Base-by-base conservation (phyloP, 108 stramenopile genomes). In the Nitzschia sp. region DNA sequence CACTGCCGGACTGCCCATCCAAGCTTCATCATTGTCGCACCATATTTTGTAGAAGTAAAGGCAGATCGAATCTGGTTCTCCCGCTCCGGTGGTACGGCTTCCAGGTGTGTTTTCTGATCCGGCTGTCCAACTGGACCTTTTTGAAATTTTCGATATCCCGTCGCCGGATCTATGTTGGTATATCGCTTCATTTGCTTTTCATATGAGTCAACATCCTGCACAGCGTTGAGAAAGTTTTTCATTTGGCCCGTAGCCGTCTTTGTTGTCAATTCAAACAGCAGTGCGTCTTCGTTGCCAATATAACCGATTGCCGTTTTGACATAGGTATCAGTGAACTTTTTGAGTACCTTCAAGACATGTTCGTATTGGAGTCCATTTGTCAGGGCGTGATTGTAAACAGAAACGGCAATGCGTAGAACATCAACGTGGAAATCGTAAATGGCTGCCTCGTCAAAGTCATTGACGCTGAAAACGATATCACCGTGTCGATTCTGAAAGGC, bases 361-460 rank as follows among this genome's bases (percentile, higher is more conserved):
- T 74, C 55, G 1, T 56, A 38, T 3, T 15, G 45, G 8, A 88
- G 45, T 46, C 77, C 82, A 59, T 85, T 82, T 1, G 84, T 80
- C 18, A 75, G 56, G 3, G 81, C 86, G 63, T 85, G 84, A 63
- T 56, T 75, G 57, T 70, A 78, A 35, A 85, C 74, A 18, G 80
- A 81, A 0, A 88, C 87, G 11, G 83, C 82, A 34, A 83, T 69
- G 1, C 87, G 82, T 19, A 85, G 46, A 3, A 88, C 82, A 55
- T 88, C 87, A 9, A 85, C 33, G 35, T 83, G 84, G 70, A 87
- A 88, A 59, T 88, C 66, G 66, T 76, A 88, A 46, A 88, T 85
- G 19, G 84, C 83, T 0, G 79, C 83, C 51, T 86, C 80, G 54
- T 88, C 87, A 72, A 88, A 88, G 65, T 88, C 87, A 78, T 85